A percentile compares a stretch with the other conserved stretches of the same genome.
Conservation (phyloP, 257 asterid genomes). For the Solanum peruvianum region DNA sequence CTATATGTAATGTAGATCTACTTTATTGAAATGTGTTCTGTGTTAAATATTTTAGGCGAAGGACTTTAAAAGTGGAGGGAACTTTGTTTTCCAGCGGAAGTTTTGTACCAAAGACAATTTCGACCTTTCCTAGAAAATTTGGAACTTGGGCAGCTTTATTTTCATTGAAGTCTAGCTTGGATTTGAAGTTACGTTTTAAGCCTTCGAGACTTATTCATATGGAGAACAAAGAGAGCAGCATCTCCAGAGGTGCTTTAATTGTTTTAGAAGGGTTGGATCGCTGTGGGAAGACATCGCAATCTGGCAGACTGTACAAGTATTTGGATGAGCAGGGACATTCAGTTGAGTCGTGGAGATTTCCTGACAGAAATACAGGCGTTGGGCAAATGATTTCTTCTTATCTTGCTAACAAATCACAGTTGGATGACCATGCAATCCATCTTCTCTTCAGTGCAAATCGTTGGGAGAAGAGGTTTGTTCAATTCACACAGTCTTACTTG, state of each 20-base stretch:
- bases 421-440: conserved; percentile 86
- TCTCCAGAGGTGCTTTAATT: conserved; percentile 78
- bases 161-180: conserved; percentile 10
- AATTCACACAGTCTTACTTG: not conserved
- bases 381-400: conserved; percentile 95
- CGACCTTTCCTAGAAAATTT: conserved; percentile 18
- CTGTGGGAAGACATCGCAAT: conserved; percentile 87
- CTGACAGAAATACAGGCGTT: conserved; percentile 81
- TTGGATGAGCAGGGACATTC: conserved; percentile 55
- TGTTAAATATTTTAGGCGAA: not conserved
- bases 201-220: conserved; percentile 43
- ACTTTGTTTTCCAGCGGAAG: not conserved
- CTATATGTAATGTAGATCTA: not conserved
- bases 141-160: conserved; percentile 12
- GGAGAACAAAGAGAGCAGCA: conserved; percentile 32
- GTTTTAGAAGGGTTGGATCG: conserved; percentile 94
- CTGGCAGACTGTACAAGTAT: conserved; percentile 44
- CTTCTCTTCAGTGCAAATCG: conserved; percentile 95
- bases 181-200: conserved; percentile 29
- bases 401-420: conserved; percentile 61
- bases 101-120: not conserved
- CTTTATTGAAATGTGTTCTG: not conserved
- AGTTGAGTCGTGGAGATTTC: conserved; percentile 87
- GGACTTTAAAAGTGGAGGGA: not conserved
- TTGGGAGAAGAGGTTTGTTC: conserved; percentile 79